Base-by-base conservation (phyloP, 257 asterid genomes). In the Anisodus acutangulus region DNA sequence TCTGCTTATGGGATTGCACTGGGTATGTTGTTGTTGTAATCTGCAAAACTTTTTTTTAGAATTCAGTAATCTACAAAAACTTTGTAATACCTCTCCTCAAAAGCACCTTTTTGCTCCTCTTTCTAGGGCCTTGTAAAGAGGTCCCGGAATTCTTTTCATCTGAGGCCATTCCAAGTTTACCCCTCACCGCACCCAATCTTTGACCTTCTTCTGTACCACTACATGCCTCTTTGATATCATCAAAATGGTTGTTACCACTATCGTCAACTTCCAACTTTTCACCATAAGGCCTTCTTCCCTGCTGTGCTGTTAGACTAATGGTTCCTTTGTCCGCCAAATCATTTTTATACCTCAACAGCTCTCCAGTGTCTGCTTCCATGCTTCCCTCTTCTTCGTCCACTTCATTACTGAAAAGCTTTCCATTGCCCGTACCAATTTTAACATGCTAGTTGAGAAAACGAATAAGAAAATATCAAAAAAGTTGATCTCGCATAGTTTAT, bases 371-470 rank as follows among this genome's bases (percentile, higher is more conserved):
- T 82, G 93, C 91, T 88, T 95, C 98, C 86, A 88, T 88, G 86
- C 95, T 92, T 74, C 92, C 97, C 89, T 95, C 96, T 45, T 94
- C 97, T 87, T 90, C 97, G 81, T 92, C 97, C 39, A 91, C 86
- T 83, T 95, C 97, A 80, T 92, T 90, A 54, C 86, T 89, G 80
- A 88, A 89, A 86, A 72, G 79, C 88, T 89, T 93, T 66, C 85
- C 81, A 78, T 82, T 89, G 45, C 84, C 85, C 79, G 82, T 83
- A 85, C 91, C 95, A 74, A 74, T 76, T 57, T 85, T 87, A 84
- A 79, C 84, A 81, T 55, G 85, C 91, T 83, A 84, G 87, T 60
- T 59, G 67, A 83, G 51, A 53, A 80, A 63, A 83, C 11, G 45
- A 49, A 74, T 70, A 60, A 67, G 58, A 22, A 19, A 55, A 45